These are phyloP conservation scores for Sarocladium oryzae DNA, from an alignment of 2,329 filamentous ascomycete genomes.

Conservation along the genomic window DNA sequence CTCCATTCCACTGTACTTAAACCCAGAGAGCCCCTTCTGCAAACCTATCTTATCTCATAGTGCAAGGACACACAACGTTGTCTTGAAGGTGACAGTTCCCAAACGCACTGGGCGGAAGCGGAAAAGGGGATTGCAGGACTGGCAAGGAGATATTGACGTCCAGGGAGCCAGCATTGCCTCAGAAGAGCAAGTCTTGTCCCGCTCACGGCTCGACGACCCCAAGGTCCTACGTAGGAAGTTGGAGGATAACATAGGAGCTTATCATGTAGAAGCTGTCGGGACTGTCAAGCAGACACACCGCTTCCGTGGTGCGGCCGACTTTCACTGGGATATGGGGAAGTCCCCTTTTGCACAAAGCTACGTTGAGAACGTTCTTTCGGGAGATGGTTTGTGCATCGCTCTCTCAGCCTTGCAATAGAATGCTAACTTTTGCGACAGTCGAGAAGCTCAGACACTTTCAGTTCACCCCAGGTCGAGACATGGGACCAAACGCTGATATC, in stretches of 20 bases:
- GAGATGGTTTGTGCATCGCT: constrained; percentile 49
- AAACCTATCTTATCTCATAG: constrained; percentile 73
- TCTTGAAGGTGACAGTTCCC: constrained; percentile 81
- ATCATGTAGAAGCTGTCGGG: constrained; percentile 64
- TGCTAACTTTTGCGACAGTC: constrained; percentile 26
- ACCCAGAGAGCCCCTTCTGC: constrained; percentile 72
- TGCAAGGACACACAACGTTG: constrained; percentile 70
- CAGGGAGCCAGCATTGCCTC: constrained; percentile 17
- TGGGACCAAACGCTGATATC: constrained; percentile 57
- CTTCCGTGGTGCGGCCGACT: constrained; percentile 82
- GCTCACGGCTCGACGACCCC: constrained; percentile 46
- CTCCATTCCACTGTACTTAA: constrained; percentile 64
- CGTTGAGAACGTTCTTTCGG: constrained; percentile 62
- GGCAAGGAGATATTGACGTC: constrained; percentile 37
- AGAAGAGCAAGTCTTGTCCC: constrained; percentile 29
- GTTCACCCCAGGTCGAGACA: constrained; percentile 56
- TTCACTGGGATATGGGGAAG: constrained; percentile 67
- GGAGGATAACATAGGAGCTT: constrained; percentile 62
- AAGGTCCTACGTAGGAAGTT: constrained; percentile 54
- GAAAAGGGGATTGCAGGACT: constrained; percentile 69
- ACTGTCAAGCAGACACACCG: constrained; percentile 74
- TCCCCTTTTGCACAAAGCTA: constrained; percentile 67
- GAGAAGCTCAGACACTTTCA: constrained; percentile 54
- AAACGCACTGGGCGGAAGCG: constrained; percentile 81
- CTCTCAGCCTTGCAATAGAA: background rate